Evolutionary conservation across 345 rosid genomes (phyloP), one percentile per base, ranked within the genome.

Genomic region (Acer yangbiense): DNA sequence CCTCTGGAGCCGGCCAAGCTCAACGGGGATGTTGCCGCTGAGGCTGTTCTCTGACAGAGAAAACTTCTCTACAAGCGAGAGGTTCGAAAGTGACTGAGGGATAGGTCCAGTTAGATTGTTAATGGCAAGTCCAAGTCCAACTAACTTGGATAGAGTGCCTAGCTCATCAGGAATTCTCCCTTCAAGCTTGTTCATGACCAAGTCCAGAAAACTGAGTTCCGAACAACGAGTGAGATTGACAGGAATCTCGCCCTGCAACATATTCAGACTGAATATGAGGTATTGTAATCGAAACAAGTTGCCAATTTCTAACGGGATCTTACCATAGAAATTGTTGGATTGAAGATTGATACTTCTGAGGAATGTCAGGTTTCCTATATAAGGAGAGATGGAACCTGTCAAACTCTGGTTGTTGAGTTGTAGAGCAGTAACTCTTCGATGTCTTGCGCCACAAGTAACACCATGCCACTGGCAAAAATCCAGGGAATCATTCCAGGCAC

Each of bases 321-420:
- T 16, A 0, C 76, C 76, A 8, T 75, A 61, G 71, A 84, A 79
- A 62, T 50, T 69, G 69, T 84, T 84, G 7, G 70, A 64, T 23
- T 71, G 21, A 1, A 84, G 78, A 32, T 54, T 7, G 29, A 84
- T 41, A 3, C 10, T 41, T 41, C 75, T 62, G 7, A 79, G 64
- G 62, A 83, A 83, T 67, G 78, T 66, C 48, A 83, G 39, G 79
- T 83, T 83, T 55, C 86, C 83, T 20, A 80, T 43, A 25, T 68
- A n/a, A 10, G 85, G 76, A 12, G 85, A 62, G 35, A 83, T 64
- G 0, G 83, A 61, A 7, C 85, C 85, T 25, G 78, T 46, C 72
- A 83, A 70, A 72, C 77, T 77, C 63, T 17, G 25, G 44, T 43
- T 21, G 6, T 27, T 1, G 54, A 84, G 78, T 72, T 68, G 63